Evolutionary conservation across 805 yeast species (phyloP).

Genomic region (Dipodascus geniculatus): DNA sequence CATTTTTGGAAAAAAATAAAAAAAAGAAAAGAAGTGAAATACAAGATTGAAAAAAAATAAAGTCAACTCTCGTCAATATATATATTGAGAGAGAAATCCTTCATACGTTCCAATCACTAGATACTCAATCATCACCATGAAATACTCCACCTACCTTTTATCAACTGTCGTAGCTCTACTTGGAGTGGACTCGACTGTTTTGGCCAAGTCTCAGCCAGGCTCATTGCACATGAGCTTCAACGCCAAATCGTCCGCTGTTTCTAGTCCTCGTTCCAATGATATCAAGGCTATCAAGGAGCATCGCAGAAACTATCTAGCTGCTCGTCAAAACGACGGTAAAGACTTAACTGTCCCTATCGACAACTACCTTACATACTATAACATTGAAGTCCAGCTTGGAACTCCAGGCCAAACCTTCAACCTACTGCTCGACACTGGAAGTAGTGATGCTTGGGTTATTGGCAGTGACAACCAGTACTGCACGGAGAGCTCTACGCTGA

Average conservation of each 20-base stretch:
- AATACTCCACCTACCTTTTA: too few relatives aligned
- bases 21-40: too few relatives aligned
- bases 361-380: slow-evolving; percentile 20
- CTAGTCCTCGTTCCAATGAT: background rate
- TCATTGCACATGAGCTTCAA: background rate
- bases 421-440: slow-evolving; percentile 63
- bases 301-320: background rate
- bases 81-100: too few relatives aligned
- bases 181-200: background rate
- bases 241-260: background rate
- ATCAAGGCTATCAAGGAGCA: background rate
- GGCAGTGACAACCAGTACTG: slow-evolving; percentile 35
- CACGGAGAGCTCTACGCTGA: slow-evolving; percentile 28
- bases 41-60: too few relatives aligned
- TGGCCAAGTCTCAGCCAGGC: background rate
- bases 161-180: background rate
- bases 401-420: slow-evolving; percentile 41
- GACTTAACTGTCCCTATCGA: slow-evolving; percentile 12
- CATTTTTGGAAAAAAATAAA: too few relatives aligned
- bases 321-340: slow-evolving; percentile 6
- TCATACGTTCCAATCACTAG: too few relatives aligned
- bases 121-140: too few relatives aligned
- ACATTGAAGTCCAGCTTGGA: slow-evolving; percentile 35
- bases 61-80: too few relatives aligned
- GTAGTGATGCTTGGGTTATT: slow-evolving; percentile 62